Evolutionary conservation across 129 eudicot species (phyloP).

Genomic region (Helianthus annuus): DNA sequence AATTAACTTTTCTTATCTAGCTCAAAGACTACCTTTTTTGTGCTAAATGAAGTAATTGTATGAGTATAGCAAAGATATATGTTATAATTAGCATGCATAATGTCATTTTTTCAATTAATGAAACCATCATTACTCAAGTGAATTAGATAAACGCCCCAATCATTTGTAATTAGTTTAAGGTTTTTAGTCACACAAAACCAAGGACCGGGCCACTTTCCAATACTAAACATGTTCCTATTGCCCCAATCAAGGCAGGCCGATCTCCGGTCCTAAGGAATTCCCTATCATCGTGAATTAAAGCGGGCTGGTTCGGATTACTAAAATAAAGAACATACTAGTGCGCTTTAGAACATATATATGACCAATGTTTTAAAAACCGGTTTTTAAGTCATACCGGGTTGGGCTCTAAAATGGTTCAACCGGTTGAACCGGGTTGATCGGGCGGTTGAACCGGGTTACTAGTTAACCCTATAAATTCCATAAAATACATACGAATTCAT

Average conservation of each 20-base stretch:
- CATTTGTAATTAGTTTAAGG: not conserved
- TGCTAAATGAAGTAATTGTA: too few relatives aligned
- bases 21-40: too few relatives aligned
- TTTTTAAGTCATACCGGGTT: too few relatives aligned
- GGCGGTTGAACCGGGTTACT: too few relatives aligned
- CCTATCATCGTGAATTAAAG: too few relatives aligned
- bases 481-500: too few relatives aligned
- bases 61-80: not conserved
- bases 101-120: not conserved
- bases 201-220: not conserved
- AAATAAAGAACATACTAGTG: slow-evolving; percentile 54
- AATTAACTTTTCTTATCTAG: not conserved
- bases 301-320: not conserved
- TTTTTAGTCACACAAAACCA: not conserved
- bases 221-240: slow-evolving; percentile 1
- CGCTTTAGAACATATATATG: slow-evolving; percentile 94
- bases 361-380: too few relatives aligned
- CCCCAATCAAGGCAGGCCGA: not conserved
- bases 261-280: too few relatives aligned
- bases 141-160: not conserved
- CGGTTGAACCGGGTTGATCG: too few relatives aligned
- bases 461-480: too few relatives aligned
- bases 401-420: too few relatives aligned
- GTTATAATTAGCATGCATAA: not conserved
- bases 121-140: not conserved